Percentiles rank a stretch among this genome's conserved stretches.
phyloP scores from a whole-genome alignment of 352 stramenopile genomes.

The Phytophthora foliorum region DNA sequence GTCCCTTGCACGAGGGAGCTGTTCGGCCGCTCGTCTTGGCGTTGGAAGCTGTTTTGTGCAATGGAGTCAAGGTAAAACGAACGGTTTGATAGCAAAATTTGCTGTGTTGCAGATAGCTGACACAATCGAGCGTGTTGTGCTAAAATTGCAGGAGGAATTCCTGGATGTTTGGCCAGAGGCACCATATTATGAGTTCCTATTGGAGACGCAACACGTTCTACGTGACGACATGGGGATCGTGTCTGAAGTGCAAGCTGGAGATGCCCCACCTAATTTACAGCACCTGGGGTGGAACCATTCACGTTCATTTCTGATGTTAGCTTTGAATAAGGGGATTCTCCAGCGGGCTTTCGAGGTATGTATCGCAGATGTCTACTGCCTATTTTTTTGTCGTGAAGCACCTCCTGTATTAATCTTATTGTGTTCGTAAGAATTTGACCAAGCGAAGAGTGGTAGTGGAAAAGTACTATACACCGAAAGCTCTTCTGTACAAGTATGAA shows the following conservation, averaged over 20 bases:
- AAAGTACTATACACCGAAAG: conserved; percentile 67
- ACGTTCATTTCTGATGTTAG: conserved; percentile 68
- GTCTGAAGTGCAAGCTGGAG: conserved; percentile 50
- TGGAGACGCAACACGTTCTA: conserved; percentile 67
- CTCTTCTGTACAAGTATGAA: conserved; percentile 76
- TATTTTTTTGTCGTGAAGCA: background rate
- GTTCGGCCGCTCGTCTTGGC: conserved; percentile 66
- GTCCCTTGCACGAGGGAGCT: conserved; percentile 79
- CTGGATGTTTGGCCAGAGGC: conserved; percentile 70
- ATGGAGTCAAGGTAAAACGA: conserved; percentile 67
- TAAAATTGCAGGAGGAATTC: conserved; percentile 46
- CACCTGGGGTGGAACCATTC: conserved; percentile 76
- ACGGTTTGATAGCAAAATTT: background rate
- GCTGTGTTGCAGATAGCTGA: background rate
- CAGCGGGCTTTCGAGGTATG: conserved; percentile 77
- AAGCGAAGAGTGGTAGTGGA: conserved; percentile 72
- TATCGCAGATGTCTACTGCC: background rate
- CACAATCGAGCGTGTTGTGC: background rate
- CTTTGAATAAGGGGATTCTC: conserved; percentile 82
- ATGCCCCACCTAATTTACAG: conserved; percentile 44
- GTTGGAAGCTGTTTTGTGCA: conserved; percentile 68
- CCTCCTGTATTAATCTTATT: background rate
- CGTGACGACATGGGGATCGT: conserved; percentile 80
- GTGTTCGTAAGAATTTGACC: conserved; percentile 60
- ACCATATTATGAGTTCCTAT: conserved; percentile 76